Conservation (phyloP, 108 stramenopile genomes). For the Fragilariopsis cylindrus region DNA sequence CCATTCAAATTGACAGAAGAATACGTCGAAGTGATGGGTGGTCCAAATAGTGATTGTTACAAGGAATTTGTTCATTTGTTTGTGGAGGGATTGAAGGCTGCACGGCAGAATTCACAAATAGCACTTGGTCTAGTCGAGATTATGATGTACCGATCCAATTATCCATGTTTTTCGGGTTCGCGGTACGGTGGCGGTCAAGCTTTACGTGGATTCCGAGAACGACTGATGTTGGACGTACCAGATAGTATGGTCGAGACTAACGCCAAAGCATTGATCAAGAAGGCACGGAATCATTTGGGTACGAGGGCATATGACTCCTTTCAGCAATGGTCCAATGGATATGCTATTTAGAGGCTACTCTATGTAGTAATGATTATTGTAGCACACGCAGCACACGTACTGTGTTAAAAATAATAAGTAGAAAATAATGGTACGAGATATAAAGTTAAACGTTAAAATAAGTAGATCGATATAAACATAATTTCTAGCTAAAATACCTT, state of each 20-base stretch:
- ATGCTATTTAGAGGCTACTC: constrained; percentile 40
- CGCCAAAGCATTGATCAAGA: constrained; percentile 61
- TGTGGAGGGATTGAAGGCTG: constrained; percentile 81
- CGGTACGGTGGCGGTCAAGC: constrained; percentile 79
- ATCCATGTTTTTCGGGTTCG: constrained; percentile 89
- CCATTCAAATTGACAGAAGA: constrained; percentile 98
- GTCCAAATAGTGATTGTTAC: constrained; percentile 63
- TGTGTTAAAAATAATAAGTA: too few species aligned
- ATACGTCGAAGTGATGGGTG: constrained; percentile 96
- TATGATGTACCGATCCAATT: constrained; percentile 96
- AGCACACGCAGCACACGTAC: too few species aligned
- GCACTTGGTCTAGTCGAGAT: constrained; percentile 95
- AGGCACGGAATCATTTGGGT: constrained; percentile 60
- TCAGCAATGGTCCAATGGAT: constrained; percentile 59
- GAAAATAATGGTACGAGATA: too few species aligned
- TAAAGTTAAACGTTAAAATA: too few species aligned
- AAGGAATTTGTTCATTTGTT: constrained; percentile 83
- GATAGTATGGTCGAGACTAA: constrained; percentile 67
- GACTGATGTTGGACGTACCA: constrained; percentile 78
- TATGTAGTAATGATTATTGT: too few species aligned
- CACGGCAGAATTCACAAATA: constrained; percentile 75
- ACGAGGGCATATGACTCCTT: constrained; percentile 70
- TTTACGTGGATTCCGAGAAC: constrained; percentile 72
- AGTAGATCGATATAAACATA: too few species aligned
- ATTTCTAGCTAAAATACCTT: too few species aligned